Evolutionary conservation across 2,329 filamentous ascomycete species (phyloP), one percentile per base, ranked within the genome.

Genomic region (Trichoderma sp.): DNA sequence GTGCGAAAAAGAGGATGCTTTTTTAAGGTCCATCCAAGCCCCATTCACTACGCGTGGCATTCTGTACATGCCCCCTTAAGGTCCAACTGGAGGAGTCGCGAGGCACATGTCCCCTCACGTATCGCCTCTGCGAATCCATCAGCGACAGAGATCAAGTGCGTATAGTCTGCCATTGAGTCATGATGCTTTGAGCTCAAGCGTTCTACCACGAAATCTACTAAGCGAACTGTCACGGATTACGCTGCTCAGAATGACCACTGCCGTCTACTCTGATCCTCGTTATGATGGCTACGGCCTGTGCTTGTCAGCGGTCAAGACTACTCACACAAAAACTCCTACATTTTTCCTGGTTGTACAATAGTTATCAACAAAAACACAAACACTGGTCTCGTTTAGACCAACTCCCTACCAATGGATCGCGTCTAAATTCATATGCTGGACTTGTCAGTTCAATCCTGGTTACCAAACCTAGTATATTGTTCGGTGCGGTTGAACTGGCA

Each of bases 281-380:
- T 51, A 10, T 39, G n/a, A 47, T 30, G 45, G 47, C 51, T 66
- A 66, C 64, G 58, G 39, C 64, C 64, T 66, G 64, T 54, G 50
- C 58, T 47, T 57, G 64, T 66, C 64, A 66, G 64, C 64, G 63
- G 59, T 63, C 34, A 66, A 63, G 43, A 61, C 50, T 66, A 56
- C 58, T 66, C 54, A 63, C 51, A 57, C 57, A 60, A 60, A 39
- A 39, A 43, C 45, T 41, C 9, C 58, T 47, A 58, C 64, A 58
- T 28, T 45, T 30, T 39, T 63, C 50, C 59, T 55, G 39, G 55
- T 54, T 55, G 57, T 41, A 60, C 63, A 55, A 47, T 28, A 59
- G 59, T 63, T 55, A 63, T 63, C 50, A 59, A 65, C 55, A 59
- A 63, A 63, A 43, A 48, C 59, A 60, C 44, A 58, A 44, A 48